phyloP scores from a whole-genome alignment of 768 basidiomycete species.

The Auriscalpium microsporum region DNA sequence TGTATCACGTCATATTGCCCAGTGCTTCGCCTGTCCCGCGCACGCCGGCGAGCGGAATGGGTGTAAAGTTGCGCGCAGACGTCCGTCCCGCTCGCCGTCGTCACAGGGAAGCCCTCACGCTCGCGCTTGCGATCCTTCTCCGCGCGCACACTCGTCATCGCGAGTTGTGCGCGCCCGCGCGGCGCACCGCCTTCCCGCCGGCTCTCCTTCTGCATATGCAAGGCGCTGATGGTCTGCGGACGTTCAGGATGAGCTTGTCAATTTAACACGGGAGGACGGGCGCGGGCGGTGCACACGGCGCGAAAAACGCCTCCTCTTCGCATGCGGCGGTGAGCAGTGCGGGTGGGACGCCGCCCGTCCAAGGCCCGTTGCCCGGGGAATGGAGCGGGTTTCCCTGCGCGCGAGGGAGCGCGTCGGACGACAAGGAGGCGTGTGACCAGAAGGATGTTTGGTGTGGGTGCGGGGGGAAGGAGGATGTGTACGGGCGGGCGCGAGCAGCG shows the following conservation, averaged over 20 bases:
- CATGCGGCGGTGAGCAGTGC: conserved; percentile 72
- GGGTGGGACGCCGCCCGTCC: conserved; percentile 78
- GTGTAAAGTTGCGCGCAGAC: conserved; percentile 10
- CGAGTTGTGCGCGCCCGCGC: conserved; percentile 4
- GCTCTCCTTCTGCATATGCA: conserved; percentile 7
- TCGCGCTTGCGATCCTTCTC: conserved; percentile 4
- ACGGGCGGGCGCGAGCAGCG: conserved; percentile 22
- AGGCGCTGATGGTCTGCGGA: conserved; percentile 19
- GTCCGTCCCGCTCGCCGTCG: conserved; percentile 25
- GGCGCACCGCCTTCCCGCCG: conserved; percentile 3
- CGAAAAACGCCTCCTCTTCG: conserved; percentile 76
- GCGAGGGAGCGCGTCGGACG: background rate
- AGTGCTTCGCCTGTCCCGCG: conserved; percentile 8
- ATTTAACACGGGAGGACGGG: conserved; percentile 85
- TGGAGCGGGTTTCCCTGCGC: background rate
- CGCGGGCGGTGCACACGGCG: conserved; percentile 77
- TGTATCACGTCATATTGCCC: background rate
- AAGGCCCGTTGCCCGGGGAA: conserved; percentile 23
- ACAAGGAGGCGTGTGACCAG: conserved; percentile 28
- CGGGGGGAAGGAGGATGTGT: conserved; percentile 8
- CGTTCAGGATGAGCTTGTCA: conserved; percentile 89
- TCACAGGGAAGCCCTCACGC: conserved; percentile 21
- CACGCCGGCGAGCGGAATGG: background rate
- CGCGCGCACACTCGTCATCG: conserved; percentile 2
- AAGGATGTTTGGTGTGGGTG: conserved; percentile 25